Conservation (phyloP, 306 rosid species). For the Corylus americana region DNA sequence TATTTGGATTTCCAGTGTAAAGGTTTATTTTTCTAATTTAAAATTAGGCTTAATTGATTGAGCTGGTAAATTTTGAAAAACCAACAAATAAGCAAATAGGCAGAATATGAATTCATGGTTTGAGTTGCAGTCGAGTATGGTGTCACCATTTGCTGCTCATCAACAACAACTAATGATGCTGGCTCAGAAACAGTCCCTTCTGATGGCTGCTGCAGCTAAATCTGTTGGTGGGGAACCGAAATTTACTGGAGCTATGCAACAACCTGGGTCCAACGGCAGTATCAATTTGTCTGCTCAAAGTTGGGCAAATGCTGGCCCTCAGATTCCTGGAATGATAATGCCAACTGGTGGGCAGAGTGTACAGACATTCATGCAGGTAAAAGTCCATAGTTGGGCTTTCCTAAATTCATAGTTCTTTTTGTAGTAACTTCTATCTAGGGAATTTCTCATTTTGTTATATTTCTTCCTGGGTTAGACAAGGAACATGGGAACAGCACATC, state of each 20-base stretch:
- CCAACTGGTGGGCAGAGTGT: constrained; percentile 60
- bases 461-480: constrained; percentile 48
- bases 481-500: constrained; percentile 47
- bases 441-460: constrained; percentile 34
- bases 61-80: not conserved
- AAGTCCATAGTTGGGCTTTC: constrained; percentile 18
- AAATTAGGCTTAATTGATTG: not conserved
- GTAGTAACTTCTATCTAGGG: constrained; percentile 18
- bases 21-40: not conserved
- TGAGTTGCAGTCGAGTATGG: constrained; percentile 75
- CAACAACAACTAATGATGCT: constrained; percentile 94
- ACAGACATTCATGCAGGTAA: constrained; percentile 65
- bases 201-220: constrained; percentile 85
- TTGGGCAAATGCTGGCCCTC: constrained; percentile 71
- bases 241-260: constrained; percentile 46
- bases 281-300: constrained; percentile 54
- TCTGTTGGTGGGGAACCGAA: constrained; percentile 56
- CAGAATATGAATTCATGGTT: constrained; percentile 26
- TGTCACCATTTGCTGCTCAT: constrained; percentile 86
- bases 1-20: constrained; percentile 7
- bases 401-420: constrained; percentile 16
- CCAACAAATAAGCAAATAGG: constrained; percentile 9
- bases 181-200: constrained; percentile 89
- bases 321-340: constrained; percentile 58
- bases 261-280: constrained; percentile 44